Conservation (phyloP, 495 filamentous ascomycete genomes). For the Penicillium cinerascens region DNA sequence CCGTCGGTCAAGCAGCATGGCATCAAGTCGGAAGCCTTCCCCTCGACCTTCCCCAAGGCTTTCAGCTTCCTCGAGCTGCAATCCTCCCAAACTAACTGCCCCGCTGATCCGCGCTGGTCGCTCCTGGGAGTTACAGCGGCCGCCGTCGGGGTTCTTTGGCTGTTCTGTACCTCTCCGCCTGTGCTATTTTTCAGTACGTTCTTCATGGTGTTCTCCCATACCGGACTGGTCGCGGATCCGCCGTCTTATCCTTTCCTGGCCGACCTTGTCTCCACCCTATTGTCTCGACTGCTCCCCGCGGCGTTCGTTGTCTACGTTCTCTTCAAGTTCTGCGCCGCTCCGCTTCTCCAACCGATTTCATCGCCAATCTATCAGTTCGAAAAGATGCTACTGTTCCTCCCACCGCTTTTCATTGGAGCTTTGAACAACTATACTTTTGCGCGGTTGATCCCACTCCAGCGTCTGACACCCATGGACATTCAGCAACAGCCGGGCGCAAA, state of each 20-base stretch:
- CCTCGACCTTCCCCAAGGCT: constrained; percentile 72
- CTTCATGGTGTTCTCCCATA: constrained; percentile 70
- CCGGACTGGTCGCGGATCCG: constrained; percentile 74
- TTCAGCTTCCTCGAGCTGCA: constrained; percentile 59
- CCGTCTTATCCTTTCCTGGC: constrained; percentile 53
- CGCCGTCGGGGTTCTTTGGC: constrained; percentile 61
- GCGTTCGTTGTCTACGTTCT: constrained; percentile 72
- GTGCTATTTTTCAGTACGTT: constrained; percentile 73
- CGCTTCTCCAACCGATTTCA: constrained; percentile 53
- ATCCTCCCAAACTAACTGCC: constrained; percentile 39
- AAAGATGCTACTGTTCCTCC: constrained; percentile 71
- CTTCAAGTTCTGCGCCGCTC: constrained; percentile 61
- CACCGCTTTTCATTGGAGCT: constrained; percentile 71
- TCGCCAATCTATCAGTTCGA: constrained; percentile 59
- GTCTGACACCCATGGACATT: constrained; percentile 74
- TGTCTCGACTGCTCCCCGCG: constrained; percentile 74
- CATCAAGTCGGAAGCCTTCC: constrained; percentile 65
- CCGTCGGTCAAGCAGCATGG: constrained; percentile 56
- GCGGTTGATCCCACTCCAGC: constrained; percentile 70
- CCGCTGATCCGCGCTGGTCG: constrained; percentile 65
- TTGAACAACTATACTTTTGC: constrained; percentile 83
- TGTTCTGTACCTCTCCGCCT: constrained; percentile 64
- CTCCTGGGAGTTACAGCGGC: constrained; percentile 68
- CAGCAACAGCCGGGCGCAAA: constrained; percentile 73
- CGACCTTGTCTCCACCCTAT: constrained; percentile 62